phyloP scores from a whole-genome alignment of 768 basidiomycete species.

The Hydnomerulius pinastri region DNA sequence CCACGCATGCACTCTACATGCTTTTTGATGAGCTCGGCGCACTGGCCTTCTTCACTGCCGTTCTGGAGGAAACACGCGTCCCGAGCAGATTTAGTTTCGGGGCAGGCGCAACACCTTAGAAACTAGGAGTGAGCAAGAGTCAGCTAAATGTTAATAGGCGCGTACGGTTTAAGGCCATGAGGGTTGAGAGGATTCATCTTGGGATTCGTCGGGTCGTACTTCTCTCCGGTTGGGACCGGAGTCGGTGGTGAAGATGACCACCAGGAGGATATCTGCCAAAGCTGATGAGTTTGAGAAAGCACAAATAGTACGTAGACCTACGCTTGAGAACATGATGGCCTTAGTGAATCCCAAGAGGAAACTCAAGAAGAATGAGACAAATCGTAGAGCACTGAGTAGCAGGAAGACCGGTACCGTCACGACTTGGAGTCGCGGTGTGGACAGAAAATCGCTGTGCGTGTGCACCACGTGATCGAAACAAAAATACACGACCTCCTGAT shows the following conservation, averaged over 20 bases:
- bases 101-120: slow-evolving; percentile 92
- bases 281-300: background rate
- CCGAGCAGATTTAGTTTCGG: slow-evolving; percentile 86
- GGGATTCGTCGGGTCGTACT: slow-evolving; percentile 73
- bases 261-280: slow-evolving; percentile 49
- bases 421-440: too few relatives aligned
- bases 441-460: too few relatives aligned
- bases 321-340: slow-evolving; percentile 46
- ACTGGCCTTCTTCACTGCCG: slow-evolving; percentile 71
- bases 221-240: slow-evolving; percentile 36
- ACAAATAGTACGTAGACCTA: slow-evolving; percentile 12
- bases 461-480: background rate
- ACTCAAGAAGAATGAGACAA: background rate
- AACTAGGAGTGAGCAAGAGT: background rate
- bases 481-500: background rate
- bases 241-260: slow-evolving; percentile 48
- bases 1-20: slow-evolving; percentile 91
- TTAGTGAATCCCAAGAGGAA: background rate
- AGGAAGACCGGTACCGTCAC: too few relatives aligned
- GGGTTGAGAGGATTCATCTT: slow-evolving; percentile 91
- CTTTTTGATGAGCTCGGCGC: slow-evolving; percentile 73
- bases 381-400: too few relatives aligned
- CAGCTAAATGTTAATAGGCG: slow-evolving; percentile 1
- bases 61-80: slow-evolving; percentile 91
- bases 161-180: slow-evolving; percentile 92